Evolutionary conservation across 805 yeast species (phyloP).

Genomic region (Metschnikowia amazonensis): DNA sequence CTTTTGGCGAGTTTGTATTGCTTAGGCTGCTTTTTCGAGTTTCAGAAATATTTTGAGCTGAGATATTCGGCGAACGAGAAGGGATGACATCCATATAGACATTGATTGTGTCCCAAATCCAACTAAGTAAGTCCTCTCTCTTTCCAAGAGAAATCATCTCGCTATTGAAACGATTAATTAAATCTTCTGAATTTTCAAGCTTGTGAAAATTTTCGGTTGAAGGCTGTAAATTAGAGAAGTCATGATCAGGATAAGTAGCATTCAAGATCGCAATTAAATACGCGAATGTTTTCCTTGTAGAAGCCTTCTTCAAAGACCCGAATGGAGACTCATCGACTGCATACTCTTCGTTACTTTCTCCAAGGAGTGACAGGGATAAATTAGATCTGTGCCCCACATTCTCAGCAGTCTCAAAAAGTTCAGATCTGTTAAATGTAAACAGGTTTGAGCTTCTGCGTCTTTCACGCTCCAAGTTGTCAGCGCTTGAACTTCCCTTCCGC

Average conservation of each 20-base stretch:
- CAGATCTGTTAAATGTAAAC: slow-evolving; percentile 21
- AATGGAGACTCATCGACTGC: slow-evolving; percentile 62
- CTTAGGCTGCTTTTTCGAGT: slow-evolving; percentile 30
- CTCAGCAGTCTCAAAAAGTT: slow-evolving; percentile 7
- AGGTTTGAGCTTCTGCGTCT: slow-evolving; percentile 27
- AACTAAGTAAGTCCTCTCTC: slow-evolving; percentile 42
- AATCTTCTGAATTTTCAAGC: slow-evolving; percentile 38
- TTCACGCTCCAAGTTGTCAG: slow-evolving; percentile 21
- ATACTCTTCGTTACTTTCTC: slow-evolving; percentile 10
- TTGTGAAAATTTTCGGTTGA: slow-evolving; percentile 49
- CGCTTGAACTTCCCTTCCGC: slow-evolving; percentile 24
- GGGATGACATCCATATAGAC: slow-evolving; percentile 68
- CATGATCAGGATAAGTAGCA: slow-evolving; percentile 94
- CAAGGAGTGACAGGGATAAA: slow-evolving; percentile 12
- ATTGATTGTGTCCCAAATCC: slow-evolving; percentile 88
- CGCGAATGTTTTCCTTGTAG: slow-evolving; percentile 86
- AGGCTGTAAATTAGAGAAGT: slow-evolving; percentile 84
- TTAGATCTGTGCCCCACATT: slow-evolving; percentile 7
- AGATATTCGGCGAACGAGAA: slow-evolving; percentile 24
- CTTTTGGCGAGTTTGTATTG: slow-evolving; percentile 14
- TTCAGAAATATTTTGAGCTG: slow-evolving; percentile 19
- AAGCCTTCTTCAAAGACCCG: slow-evolving; percentile 84
- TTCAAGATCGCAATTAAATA: slow-evolving; percentile 86
- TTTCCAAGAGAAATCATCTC: slow-evolving; percentile 54
- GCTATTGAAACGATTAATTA: slow-evolving; percentile 69